Conservation (phyloP, 1,284 basidiomycete species). For the Caloboletus firmus region DNA sequence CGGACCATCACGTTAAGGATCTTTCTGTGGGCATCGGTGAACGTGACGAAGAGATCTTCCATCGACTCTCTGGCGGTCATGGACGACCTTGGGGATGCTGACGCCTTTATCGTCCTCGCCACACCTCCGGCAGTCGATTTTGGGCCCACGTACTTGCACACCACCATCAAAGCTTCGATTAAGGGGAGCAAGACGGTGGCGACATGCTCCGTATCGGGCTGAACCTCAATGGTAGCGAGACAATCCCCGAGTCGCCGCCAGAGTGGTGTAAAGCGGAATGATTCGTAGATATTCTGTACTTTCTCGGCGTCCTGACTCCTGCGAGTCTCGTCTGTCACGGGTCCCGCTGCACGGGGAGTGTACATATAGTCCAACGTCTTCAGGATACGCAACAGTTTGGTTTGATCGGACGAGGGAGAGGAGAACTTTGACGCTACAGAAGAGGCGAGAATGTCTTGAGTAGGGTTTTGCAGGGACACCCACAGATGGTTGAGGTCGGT, state of each 20-base stretch:
- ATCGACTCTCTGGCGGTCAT: constrained; percentile 67
- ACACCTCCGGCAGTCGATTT: constrained; percentile 46
- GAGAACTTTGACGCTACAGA: constrained; percentile 86
- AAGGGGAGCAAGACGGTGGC: constrained; percentile 88
- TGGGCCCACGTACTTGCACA: constrained; percentile 89
- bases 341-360: constrained; percentile 58
- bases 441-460: constrained; percentile 58
- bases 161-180: constrained; percentile 96
- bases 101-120: constrained; percentile 53
- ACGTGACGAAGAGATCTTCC: constrained; percentile 89
- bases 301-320: constrained; percentile 68
- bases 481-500: constrained; percentile 78
- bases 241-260: constrained; percentile 89
- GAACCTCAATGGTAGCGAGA: constrained; percentile 78
- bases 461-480: constrained; percentile 54
- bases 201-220: constrained; percentile 80
- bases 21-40: constrained; percentile 94
- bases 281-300: constrained; percentile 82
- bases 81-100: constrained; percentile 66
- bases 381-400: constrained; percentile 87
- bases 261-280: constrained; percentile 81
- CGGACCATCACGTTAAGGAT: constrained; percentile 97
- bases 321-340: constrained; percentile 40
- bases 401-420: constrained; percentile 87
- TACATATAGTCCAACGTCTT: constrained; percentile 98